phyloP scores from a whole-genome alignment of 169 alveolate species.

The Plasmodium gonderi region DNA sequence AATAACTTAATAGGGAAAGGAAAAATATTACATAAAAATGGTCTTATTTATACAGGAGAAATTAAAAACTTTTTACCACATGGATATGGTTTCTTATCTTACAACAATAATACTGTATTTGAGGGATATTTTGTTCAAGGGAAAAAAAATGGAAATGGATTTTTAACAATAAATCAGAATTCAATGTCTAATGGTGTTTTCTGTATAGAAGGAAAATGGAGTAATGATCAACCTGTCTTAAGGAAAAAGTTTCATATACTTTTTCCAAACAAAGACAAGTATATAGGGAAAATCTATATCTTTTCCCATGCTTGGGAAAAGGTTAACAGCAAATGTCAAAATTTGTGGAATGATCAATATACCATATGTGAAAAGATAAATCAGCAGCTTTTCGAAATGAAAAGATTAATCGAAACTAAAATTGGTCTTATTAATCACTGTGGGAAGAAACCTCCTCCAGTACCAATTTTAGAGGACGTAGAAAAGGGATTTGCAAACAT shows the following conservation, averaged over 20 bases:
- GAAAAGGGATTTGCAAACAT: neutral
- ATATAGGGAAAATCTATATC: constrained; percentile 59
- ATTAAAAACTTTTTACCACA: constrained; percentile 60
- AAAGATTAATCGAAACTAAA: constrained; percentile 27
- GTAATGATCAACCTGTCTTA: constrained; percentile 53
- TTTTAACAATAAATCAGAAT: constrained; percentile 52
- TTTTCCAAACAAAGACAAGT: constrained; percentile 69
- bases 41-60: constrained; percentile 62
- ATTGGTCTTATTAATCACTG: neutral
- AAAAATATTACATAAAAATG: constrained; percentile 60
- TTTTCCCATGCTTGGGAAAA: neutral
- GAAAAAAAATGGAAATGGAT: constrained; percentile 70
- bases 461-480: neutral
- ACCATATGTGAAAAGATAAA: constrained; percentile 12
- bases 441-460: neutral
- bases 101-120: constrained; percentile 23
- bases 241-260: constrained; percentile 42
- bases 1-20: constrained; percentile 70
- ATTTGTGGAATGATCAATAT: constrained; percentile 24
- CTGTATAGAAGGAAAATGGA: constrained; percentile 70
- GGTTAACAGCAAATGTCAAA: neutral
- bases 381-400: constrained; percentile 20
- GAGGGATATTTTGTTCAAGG: constrained; percentile 65
- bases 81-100: constrained; percentile 74
- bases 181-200: constrained; percentile 1